Conservation (phyloP, 108 stramenopile genomes). For the Nitzschia palea region DNA sequence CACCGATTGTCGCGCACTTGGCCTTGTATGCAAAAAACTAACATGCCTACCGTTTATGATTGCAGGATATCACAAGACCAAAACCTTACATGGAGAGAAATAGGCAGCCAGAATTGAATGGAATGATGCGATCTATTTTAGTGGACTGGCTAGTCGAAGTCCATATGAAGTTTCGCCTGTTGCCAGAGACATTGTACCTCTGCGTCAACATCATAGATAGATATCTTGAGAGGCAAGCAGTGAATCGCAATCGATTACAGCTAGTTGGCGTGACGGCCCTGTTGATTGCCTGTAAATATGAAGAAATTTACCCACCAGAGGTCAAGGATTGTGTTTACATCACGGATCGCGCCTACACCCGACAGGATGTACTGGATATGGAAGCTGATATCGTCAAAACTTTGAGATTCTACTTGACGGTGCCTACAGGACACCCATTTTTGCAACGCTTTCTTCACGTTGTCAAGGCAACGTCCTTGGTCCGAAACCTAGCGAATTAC, state of each 20-base stretch:
- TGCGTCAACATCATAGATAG: constrained; percentile 98
- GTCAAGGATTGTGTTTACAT: constrained; percentile 97
- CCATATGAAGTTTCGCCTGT: constrained; percentile 97
- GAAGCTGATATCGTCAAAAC: constrained; percentile 86
- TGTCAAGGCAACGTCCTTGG: constrained; percentile 28
- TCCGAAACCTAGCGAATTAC: constrained; percentile 72
- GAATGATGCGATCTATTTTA: constrained; percentile 95
- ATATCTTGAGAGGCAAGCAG: constrained; percentile 73
- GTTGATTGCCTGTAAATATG: constrained; percentile 98
- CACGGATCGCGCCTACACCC: constrained; percentile 93
- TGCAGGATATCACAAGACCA: constrained; percentile 8
- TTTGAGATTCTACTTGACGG: constrained; percentile 89
- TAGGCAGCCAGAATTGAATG: constrained; percentile 93
- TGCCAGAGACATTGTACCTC: constrained; percentile 96
- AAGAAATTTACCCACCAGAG: constrained; percentile 99
- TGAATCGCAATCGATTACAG: constrained; percentile 88
- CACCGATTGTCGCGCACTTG: background rate
- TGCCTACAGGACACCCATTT: constrained; percentile 93
- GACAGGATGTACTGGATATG: constrained; percentile 91
- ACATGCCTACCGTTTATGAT: no score
- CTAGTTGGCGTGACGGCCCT: constrained; percentile 98
- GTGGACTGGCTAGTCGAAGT: constrained; percentile 99
- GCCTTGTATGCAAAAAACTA: no score
- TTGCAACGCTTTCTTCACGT: constrained; percentile 87
- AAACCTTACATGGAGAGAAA: constrained; percentile 78